Percentiles rank a stretch among this genome's conserved stretches.
Evolutionary conservation across 257 asterid genomes (phyloP).

Genomic region (Solanum peruvianum): DNA sequence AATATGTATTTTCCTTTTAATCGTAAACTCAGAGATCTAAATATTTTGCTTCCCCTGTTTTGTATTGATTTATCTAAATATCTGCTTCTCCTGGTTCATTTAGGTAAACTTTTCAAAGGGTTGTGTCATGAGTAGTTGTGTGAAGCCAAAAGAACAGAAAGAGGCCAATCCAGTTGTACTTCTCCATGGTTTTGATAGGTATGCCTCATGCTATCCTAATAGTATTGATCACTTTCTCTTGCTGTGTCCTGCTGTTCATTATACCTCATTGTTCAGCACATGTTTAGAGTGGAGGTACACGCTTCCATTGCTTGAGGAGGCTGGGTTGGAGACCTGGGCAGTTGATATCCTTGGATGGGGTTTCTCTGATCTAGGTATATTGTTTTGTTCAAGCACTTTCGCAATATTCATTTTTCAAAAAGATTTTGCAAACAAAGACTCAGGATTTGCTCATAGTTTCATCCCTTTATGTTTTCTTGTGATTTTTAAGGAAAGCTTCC

Average conservation of each 20-base stretch:
- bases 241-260: slow-evolving; percentile 23
- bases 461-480: slow-evolving; percentile 2
- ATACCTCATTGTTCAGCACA: slow-evolving; percentile 63
- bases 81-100: background rate
- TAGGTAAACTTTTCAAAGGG: slow-evolving; percentile 46
- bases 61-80: background rate
- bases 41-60: background rate
- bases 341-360: slow-evolving; percentile 96
- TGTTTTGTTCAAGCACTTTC: background rate
- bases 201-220: slow-evolving; percentile 6
- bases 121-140: slow-evolving; percentile 73
- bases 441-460: background rate
- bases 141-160: slow-evolving; percentile 39
- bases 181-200: slow-evolving; percentile 98
- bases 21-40: background rate
- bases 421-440: background rate
- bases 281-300: slow-evolving; percentile 91
- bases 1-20: background rate
- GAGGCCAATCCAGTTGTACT: slow-evolving; percentile 57
- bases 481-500: slow-evolving; percentile 47
- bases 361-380: slow-evolving; percentile 74
- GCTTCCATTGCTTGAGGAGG: slow-evolving; percentile 83
- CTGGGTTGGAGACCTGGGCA: slow-evolving; percentile 81
- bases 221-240: background rate
- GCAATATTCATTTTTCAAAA: background rate